These are phyloP conservation scores for Aspergillus brunneoviolaceus DNA, from an alignment of 2,329 filamentous ascomycete genomes.

Conservation along the genomic window DNA sequence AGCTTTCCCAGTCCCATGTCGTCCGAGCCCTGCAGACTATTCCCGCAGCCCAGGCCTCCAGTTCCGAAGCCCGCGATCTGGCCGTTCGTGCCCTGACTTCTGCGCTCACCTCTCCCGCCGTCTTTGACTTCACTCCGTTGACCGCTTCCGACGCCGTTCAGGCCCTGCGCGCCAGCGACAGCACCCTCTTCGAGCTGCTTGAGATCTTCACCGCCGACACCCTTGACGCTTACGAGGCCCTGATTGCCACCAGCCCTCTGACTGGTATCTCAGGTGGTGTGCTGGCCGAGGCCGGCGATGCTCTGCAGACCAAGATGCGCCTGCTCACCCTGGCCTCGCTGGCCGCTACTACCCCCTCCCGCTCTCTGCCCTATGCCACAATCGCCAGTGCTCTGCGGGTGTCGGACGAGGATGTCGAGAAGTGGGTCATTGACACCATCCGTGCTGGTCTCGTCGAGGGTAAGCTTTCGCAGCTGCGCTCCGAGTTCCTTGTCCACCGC, in stretches of 20 bases:
- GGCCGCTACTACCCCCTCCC: constrained; percentile 76
- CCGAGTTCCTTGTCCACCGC: constrained; percentile 92
- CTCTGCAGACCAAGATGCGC: constrained; percentile 91
- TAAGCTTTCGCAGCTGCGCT: constrained; percentile 88
- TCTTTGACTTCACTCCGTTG: constrained; percentile 73
- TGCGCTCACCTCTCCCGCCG: constrained; percentile 63
- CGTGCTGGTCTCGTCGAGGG: constrained; percentile 93
- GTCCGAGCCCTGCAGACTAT: constrained; percentile 76
- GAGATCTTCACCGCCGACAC: constrained; percentile 94
- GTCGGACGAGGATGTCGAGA: constrained; percentile 80
- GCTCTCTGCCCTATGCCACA: constrained; percentile 82
- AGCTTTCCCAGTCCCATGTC: constrained; percentile 73
- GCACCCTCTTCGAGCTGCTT: constrained; percentile 84
- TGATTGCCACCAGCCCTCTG: constrained; percentile 63
- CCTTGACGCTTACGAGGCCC: constrained; percentile 93
- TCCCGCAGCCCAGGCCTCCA: constrained; percentile 57
- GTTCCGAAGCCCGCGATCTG: constrained; percentile 57
- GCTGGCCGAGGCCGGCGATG: constrained; percentile 72
- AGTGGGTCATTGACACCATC: constrained; percentile 99
- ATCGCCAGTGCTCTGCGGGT: constrained; percentile 86
- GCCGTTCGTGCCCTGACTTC: constrained; percentile 65
- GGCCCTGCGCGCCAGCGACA: constrained; percentile 79
- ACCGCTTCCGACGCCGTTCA: constrained; percentile 75
- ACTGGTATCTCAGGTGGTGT: constrained; percentile 74
- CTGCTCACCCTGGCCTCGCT: constrained; percentile 89